Percentiles rank a stretch among this genome's conserved stretches.
phyloP scores from a whole-genome alignment of 257 asterid genomes.

The Anisodus acutangulus region DNA sequence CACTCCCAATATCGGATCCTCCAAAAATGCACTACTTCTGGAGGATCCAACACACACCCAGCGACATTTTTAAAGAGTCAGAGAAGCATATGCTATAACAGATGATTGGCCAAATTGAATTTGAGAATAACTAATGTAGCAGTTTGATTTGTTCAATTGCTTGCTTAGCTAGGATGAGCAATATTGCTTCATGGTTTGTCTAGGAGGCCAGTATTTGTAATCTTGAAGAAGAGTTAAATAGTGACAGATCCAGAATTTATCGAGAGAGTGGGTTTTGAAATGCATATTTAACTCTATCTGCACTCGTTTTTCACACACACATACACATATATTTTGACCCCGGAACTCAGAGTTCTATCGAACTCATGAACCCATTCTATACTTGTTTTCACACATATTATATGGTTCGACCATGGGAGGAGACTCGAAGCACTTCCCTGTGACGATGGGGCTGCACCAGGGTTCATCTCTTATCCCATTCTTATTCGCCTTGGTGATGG shows the following conservation, averaged over 20 bases:
- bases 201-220: too few relatives aligned
- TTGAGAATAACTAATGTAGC: not conserved
- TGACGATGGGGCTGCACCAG: too few relatives aligned
- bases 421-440: too few relatives aligned
- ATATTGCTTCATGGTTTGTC: too few relatives aligned
- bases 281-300: not conserved
- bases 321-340: not conserved
- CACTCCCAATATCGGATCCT: not conserved
- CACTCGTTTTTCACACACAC: not conserved
- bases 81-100: not conserved
- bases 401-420: too few relatives aligned
- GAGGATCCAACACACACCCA: too few relatives aligned
- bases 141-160: too few relatives aligned
- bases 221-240: too few relatives aligned
- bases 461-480: too few relatives aligned
- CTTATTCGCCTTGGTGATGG: too few relatives aligned
- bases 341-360: not conserved
- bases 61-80: not conserved
- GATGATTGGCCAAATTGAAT: not conserved
- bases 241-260: too few relatives aligned
- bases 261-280: not conserved
- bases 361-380: not conserved
- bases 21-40: not conserved
- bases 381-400: not conserved
- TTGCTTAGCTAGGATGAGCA: too few relatives aligned